A percentile compares a stretch with the other conserved stretches of the same genome.
These are phyloP conservation scores for Luzula sylvatica DNA, from an alignment of 176 grass and related monocot genomes.

Conservation along the genomic window DNA sequence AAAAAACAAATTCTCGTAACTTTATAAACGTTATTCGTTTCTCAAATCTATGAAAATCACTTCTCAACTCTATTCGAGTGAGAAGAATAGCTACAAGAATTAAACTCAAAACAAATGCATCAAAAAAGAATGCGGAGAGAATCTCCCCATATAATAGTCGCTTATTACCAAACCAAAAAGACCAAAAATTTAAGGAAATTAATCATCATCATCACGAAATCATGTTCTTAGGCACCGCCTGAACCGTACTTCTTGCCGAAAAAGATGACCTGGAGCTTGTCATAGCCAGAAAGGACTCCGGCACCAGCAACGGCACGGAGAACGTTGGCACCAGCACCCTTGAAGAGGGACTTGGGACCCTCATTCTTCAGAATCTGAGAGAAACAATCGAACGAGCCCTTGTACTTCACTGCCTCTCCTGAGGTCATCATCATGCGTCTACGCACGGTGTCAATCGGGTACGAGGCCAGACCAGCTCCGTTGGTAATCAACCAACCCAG, in stretches of 20 bases:
- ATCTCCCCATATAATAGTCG: slow-evolving; percentile 42
- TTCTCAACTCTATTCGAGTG: no score
- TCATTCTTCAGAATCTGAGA: slow-evolving; percentile 75
- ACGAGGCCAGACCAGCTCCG: slow-evolving; percentile 82
- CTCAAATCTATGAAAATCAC: no score
- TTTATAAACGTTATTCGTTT: no score
- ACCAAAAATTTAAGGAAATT: slow-evolving; percentile 21
- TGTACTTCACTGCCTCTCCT: slow-evolving; percentile 91
- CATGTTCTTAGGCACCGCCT: slow-evolving; percentile 44
- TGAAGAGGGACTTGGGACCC: slow-evolving; percentile 78
- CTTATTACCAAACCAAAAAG: slow-evolving; percentile 41
- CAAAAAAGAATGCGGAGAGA: slow-evolving; percentile 54
- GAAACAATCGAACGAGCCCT: slow-evolving; percentile 74
- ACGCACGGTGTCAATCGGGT: slow-evolving; percentile 83
- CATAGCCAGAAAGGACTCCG: slow-evolving; percentile 82
- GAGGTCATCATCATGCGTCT: slow-evolving; percentile 99
- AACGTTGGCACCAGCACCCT: slow-evolving; percentile 95
- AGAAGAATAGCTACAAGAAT: no score
- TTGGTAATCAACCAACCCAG: slow-evolving; percentile 90
- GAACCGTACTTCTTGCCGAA: slow-evolving; percentile 92
- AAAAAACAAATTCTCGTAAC: no score
- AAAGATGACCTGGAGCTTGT: slow-evolving; percentile 95
- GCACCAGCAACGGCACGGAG: slow-evolving; percentile 89
- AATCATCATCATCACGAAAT: slow-evolving; percentile 30
- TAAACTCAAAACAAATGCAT: slow-evolving; percentile 7